Base-by-base conservation (phyloP, 331 rosid species). In the Quercus lobata region DNA sequence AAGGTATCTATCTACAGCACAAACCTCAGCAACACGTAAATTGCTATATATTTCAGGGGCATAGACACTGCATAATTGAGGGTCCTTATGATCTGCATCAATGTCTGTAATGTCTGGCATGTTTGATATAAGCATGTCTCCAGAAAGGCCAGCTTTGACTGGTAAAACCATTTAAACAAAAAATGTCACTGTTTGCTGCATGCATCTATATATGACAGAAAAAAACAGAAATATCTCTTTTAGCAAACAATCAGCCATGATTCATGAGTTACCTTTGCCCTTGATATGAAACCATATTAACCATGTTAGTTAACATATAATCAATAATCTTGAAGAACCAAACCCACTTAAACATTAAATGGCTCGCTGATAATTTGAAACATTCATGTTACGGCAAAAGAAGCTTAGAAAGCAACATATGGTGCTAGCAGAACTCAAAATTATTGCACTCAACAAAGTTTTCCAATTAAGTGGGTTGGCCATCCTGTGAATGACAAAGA, bases 21-120 rank as follows among this genome's bases (percentile, higher is more conserved):
- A 84, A 75, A 94, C 99, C 99, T 96, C 98, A 73, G 87, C 85
- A 78, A 87, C 94, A 72, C 89, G 88, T 61, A 88, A 81, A 80
- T 83, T 84, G 75, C 83, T 74, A 55, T 89, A 93, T 86, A 96
- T 93, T 75, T 88, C 98, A 79, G 84, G 71, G n/a, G 91, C 98
- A 88, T 96, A 96, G 80, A 70, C 74, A 73, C 90, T 81, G 87
- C 98, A 96, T 34, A 86, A 69, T 61, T 78, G 94, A 76, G 93
- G 86, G 80, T 96, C 97, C 61, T 77, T 90, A 77, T 79, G 52
- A 75, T 88, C 90, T 41, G 84, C 89, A 83, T 96, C 99, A 84
- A 96, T 91, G 73, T 89, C 81, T 55, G 72, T 57, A 55, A 90
- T 55, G 55, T 79, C 88, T 53, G 73, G 87, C 86, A 78, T 82